Conservation (phyloP, 2,329 filamentous ascomycete genomes). For the Colletotrichum sp. region DNA sequence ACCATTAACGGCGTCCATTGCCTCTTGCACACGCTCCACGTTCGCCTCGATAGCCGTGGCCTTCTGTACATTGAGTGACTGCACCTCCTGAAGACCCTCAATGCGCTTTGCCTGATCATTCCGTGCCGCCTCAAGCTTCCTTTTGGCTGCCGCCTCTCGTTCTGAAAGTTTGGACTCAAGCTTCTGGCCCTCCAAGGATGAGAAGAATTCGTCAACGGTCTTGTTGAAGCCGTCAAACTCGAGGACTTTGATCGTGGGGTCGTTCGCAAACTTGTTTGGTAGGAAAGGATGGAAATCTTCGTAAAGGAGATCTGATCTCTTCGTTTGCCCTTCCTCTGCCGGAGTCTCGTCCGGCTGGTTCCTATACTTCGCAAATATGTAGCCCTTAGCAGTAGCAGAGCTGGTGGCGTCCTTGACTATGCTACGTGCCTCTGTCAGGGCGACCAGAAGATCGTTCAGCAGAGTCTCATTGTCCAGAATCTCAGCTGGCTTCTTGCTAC, state of each 20-base stretch:
- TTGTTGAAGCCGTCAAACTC: slow-evolving; percentile 88
- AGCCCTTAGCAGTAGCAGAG: slow-evolving; percentile 73
- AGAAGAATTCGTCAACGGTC: slow-evolving; percentile 96
- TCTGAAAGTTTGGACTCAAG: slow-evolving; percentile 84
- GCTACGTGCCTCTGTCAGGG: slow-evolving; percentile 72
- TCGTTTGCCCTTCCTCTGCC: slow-evolving; percentile 37
- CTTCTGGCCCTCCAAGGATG: slow-evolving; percentile 92
- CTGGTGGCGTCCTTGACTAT: slow-evolving; percentile 74
- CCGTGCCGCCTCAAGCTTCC: slow-evolving; percentile 84
- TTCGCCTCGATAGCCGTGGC: slow-evolving; percentile 92
- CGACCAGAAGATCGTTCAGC: slow-evolving; percentile 69
- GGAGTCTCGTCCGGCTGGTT: slow-evolving; percentile 25
- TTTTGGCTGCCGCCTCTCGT: slow-evolving; percentile 79
- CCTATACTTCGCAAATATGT: slow-evolving; percentile 80
- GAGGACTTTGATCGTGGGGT: slow-evolving; percentile 70
- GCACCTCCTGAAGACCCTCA: slow-evolving; percentile 80
- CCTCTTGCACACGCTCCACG: slow-evolving; percentile 88
- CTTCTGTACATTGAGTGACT: slow-evolving; percentile 84
- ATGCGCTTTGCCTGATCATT: slow-evolving; percentile 86
- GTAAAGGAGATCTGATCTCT: slow-evolving; percentile 68
- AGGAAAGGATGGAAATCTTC: slow-evolving; percentile 96
- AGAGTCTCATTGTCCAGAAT: slow-evolving; percentile 71
- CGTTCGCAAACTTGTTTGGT: slow-evolving; percentile 77
- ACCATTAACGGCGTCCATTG: slow-evolving; percentile 89
- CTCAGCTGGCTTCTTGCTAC: slow-evolving; percentile 68